A percentile compares a stretch with the other conserved stretches of the same genome.
phyloP scores from a whole-genome alignment of 2,329 filamentous ascomycete species.

The Diaporthe sp. region DNA sequence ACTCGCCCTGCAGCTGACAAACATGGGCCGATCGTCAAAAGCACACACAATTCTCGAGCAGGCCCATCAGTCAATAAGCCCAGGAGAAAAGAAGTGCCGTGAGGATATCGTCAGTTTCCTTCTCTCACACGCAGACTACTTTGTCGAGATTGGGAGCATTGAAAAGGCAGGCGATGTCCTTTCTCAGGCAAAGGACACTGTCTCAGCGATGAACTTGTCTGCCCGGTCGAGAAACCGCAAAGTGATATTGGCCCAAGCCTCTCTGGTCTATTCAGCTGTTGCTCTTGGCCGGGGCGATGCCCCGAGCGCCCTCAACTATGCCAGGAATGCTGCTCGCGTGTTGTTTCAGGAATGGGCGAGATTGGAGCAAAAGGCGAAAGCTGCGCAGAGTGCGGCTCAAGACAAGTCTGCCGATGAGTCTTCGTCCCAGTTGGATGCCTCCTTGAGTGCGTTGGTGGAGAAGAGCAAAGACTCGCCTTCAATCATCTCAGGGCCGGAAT shows the following conservation, averaged over 20 bases:
- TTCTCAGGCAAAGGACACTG: constrained; percentile 56
- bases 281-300: constrained; percentile 73
- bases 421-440: constrained; percentile 27
- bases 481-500: constrained; percentile 71
- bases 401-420: constrained; percentile 29
- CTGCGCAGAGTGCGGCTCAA: constrained; percentile 47
- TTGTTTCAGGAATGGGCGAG: constrained; percentile 70
- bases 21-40: constrained; percentile 65
- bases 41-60: constrained; percentile 61
- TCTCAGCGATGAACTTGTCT: constrained; percentile 43
- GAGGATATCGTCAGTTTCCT: constrained; percentile 69
- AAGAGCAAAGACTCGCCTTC: constrained; percentile 44
- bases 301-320: constrained; percentile 69
- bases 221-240: constrained; percentile 56
- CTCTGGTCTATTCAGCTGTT: constrained; percentile 75
- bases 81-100: constrained; percentile 47
- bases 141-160: constrained; percentile 75
- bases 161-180: constrained; percentile 68
- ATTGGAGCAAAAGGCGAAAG: constrained; percentile 58
- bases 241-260: constrained; percentile 70
- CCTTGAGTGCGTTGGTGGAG: constrained; percentile 43
- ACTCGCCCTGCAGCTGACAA: constrained; percentile 67
- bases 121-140: constrained; percentile 81
- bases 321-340: constrained; percentile 70
- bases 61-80: constrained; percentile 45